Base-by-base conservation (phyloP, 306 rosid species). In the Quercus agrifolia region DNA sequence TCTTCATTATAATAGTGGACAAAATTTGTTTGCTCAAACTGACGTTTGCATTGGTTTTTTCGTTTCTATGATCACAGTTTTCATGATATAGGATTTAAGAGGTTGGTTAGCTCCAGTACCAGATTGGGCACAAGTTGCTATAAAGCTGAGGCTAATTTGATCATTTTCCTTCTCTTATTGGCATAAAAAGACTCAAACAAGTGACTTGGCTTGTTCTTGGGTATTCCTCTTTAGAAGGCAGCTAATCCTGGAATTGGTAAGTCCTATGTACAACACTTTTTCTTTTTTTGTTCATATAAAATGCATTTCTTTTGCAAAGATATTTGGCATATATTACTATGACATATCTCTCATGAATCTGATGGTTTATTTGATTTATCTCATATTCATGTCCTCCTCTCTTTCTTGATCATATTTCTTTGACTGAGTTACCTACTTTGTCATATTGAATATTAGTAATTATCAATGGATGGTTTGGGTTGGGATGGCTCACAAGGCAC, bases 381-480 rank as follows among this genome's bases (percentile, higher is more conserved):
- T 64, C 21, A 30, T 30, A 15, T 30, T 30, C 71, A 64, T 17
- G 17, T 64, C 44, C 71, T 64, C 5, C 5, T n/a, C 46, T 15
- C 71, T 4, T 11, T 31, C 30, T 31, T 31, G 23, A 74, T 74
- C 68, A 79, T 75, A 59, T 61, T 70, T 28, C 7, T 64, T 78
- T 75, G 62, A 73, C 70, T 61, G 73, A 76, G 83, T 71, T 80
- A 56, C 78, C 83, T 82, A 30, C 49, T 81, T 72, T 66, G 66
- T 27, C 4, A 10, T 6, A 25, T 55, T 49, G 54, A 49, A 13
- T 46, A 31, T 56, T 74, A 77, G 66, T 61, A 58, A 78, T 41
- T 41, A 41, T 56, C 76, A 13, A 94, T 94, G 98, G 97, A 91
- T 70, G 81, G 75, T 79, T 18, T 85, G 78, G 83, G 56, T 28